Conservation (phyloP, 495 filamentous ascomycete genomes). For the Chlorociboria aeruginascens region DNA sequence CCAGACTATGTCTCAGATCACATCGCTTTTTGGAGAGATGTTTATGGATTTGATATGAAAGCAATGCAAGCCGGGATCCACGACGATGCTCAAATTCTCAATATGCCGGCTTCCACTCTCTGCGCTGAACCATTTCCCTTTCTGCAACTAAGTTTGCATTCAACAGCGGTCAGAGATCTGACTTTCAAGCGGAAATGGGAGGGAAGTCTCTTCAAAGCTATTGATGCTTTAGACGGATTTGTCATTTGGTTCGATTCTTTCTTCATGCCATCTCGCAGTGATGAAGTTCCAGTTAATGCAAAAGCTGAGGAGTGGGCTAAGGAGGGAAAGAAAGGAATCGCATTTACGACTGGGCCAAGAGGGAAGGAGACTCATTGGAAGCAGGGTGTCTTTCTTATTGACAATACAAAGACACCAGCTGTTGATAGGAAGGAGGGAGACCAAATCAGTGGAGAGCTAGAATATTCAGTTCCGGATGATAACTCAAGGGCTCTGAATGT, state of each 20-base stretch:
- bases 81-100: slow-evolving; percentile 46
- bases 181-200: slow-evolving; percentile 44
- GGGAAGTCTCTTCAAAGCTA: slow-evolving; percentile 38
- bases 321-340: slow-evolving; percentile 32
- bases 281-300: slow-evolving; percentile 31
- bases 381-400: slow-evolving; percentile 51
- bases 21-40: slow-evolving; percentile 92
- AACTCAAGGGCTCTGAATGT: slow-evolving; percentile 36
- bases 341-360: slow-evolving; percentile 72
- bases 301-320: slow-evolving; percentile 24
- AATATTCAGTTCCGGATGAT: slow-evolving; percentile 33
- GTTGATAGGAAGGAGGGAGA: slow-evolving; percentile 20
- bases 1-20: slow-evolving; percentile 84
- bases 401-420: slow-evolving; percentile 24
- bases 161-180: slow-evolving; percentile 42
- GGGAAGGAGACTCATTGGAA: slow-evolving; percentile 78
- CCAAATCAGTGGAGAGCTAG: slow-evolving; percentile 31
- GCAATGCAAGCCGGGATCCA: slow-evolving; percentile 57
- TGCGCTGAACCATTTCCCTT: slow-evolving; percentile 41
- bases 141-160: slow-evolving; percentile 42
- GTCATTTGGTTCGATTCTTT: slow-evolving; percentile 75
- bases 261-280: slow-evolving; percentile 44
- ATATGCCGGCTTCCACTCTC: slow-evolving; percentile 27
- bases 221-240: slow-evolving; percentile 56
- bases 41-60: slow-evolving; percentile 95